These are phyloP conservation scores for Cylindrodendrum hubeiense DNA, from an alignment of 2,329 filamentous ascomycete genomes.

Conservation along the genomic window DNA sequence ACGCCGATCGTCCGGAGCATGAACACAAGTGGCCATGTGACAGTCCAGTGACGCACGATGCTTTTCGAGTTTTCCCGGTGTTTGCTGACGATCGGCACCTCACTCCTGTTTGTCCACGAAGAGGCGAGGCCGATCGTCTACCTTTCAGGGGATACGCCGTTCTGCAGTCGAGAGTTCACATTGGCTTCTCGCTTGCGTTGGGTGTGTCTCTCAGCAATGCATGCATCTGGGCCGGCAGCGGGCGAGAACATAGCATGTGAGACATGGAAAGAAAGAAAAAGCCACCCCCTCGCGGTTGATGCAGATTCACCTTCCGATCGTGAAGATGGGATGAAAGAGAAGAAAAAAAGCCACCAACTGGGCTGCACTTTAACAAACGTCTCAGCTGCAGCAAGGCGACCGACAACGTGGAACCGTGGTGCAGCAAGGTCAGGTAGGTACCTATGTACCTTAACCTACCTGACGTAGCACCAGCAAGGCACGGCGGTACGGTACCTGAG, in stretches of 20 bases:
- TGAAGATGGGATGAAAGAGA: background rate
- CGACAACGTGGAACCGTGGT: slow-evolving; percentile 15
- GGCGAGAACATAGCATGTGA: background rate
- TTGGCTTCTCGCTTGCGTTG: background rate
- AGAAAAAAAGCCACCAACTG: background rate
- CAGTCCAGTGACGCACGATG: slow-evolving; percentile 28
- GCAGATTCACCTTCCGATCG: background rate
- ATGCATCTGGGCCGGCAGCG: background rate
- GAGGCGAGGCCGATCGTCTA: background rate
- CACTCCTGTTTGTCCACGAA: background rate
- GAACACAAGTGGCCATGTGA: slow-evolving; percentile 13
- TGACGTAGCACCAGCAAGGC: slow-evolving; percentile 1
- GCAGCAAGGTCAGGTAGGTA: slow-evolving; percentile 4
- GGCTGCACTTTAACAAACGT: background rate
- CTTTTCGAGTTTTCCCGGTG: background rate
- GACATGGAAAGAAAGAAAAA: background rate
- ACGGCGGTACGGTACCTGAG: background rate
- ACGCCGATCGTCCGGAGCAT: slow-evolving; percentile 32
- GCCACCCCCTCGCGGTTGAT: background rate
- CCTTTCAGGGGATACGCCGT: background rate
- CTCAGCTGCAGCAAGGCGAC: background rate
- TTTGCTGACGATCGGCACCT: background rate
- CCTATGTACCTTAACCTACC: no score
- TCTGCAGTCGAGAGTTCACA: background rate
- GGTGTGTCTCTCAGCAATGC: background rate